Base-by-base conservation (phyloP, 2,329 filamentous ascomycete genomes). In the Venturia oleaginea region DNA sequence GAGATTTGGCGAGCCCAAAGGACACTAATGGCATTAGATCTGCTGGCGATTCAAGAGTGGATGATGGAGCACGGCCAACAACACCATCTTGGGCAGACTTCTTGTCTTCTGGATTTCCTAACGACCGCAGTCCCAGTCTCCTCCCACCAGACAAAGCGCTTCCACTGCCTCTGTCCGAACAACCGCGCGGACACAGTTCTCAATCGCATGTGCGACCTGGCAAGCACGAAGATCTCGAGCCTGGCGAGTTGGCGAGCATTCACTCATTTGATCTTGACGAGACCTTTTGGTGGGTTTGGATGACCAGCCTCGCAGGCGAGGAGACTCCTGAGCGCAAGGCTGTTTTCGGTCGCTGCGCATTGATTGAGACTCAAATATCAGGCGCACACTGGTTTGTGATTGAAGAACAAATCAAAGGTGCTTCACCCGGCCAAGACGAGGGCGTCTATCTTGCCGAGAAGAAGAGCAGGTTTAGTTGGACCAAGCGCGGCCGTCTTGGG, bases 281-380 rank as follows among this genome's bases (percentile, higher is more conserved):
- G 74, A 89, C 92, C 1, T 99, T 99, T 75, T 99, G 94, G 94
- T 97, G 94, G 93, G 94, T 97, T 4, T 99, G 94, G 94, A 97
- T 99, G 83, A 95, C 86, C 70, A 97, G 93, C 80, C 79, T 99
- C 71, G 92, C 93, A 1, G 89, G 87, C 0, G 94, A 99, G 71
- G 94, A 99, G 77, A 90, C 92, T 0, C 77, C 86, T 0, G 83
- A 88, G 59, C 86, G 94, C 66, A 99, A 99, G 74, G 88, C 92
- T 6, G 91, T 92, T 0, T 99, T 99, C 74, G 94, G 94, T 43
- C 85, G 94, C 67, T 99, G 94, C 72, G 91, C 94, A 24, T 83
- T 99, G 46, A 84, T 97, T 57, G 94, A 99, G 75, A 97, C 94
- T 0, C 81, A 84, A 17, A 94, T 97, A 66, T 81, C 83, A 51